These are phyloP conservation scores for Lachancea lanzarotensis DNA, from an alignment of 805 yeast genomes.

Conservation along the genomic window DNA sequence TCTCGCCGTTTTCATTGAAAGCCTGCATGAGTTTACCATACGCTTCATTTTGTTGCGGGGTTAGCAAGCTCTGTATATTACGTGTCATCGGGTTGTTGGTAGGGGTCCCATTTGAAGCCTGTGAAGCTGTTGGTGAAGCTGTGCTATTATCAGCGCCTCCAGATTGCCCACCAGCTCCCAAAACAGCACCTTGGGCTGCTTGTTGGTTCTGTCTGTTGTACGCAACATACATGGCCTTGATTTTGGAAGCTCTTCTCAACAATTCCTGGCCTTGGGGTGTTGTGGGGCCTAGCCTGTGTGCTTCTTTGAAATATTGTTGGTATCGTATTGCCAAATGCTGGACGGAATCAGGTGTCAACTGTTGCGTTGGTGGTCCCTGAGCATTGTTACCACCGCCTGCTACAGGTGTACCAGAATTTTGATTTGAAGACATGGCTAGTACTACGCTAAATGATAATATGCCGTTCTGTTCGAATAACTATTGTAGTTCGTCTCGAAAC, in stretches of 20 bases:
- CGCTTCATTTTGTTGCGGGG: slow-evolving; percentile 28
- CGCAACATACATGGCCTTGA: slow-evolving; percentile 52
- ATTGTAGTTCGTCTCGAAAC: too few relatives aligned
- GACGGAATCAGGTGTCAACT: slow-evolving; percentile 19
- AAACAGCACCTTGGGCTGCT: slow-evolving; percentile 21
- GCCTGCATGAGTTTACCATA: slow-evolving; percentile 24
- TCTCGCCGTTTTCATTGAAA: slow-evolving; percentile 27
- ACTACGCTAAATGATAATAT: neutral
- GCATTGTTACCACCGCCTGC: slow-evolving; percentile 1
- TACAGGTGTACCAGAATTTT: slow-evolving; percentile 1
- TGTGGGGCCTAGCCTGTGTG: slow-evolving; percentile 53
- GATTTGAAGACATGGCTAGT: slow-evolving; percentile 1
- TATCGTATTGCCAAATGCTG: slow-evolving; percentile 56
- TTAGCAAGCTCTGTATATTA: slow-evolving; percentile 26
- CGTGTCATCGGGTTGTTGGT: slow-evolving; percentile 16
- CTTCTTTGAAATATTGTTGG: slow-evolving; percentile 52
- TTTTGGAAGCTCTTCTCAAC: slow-evolving; percentile 53
- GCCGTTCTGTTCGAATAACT: too few relatives aligned
- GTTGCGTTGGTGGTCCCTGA: slow-evolving; percentile 8
- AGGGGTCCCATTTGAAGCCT: slow-evolving; percentile 10
- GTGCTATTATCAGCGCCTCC: slow-evolving; percentile 2
- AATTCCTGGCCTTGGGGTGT: slow-evolving; percentile 60
- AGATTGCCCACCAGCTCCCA: slow-evolving; percentile 5
- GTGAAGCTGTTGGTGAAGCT: slow-evolving; percentile 1
- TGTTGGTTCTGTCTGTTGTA: slow-evolving; percentile 38